Base-by-base conservation (phyloP, 495 filamentous ascomycete genomes). In the Hyaloscypha variabilis region DNA sequence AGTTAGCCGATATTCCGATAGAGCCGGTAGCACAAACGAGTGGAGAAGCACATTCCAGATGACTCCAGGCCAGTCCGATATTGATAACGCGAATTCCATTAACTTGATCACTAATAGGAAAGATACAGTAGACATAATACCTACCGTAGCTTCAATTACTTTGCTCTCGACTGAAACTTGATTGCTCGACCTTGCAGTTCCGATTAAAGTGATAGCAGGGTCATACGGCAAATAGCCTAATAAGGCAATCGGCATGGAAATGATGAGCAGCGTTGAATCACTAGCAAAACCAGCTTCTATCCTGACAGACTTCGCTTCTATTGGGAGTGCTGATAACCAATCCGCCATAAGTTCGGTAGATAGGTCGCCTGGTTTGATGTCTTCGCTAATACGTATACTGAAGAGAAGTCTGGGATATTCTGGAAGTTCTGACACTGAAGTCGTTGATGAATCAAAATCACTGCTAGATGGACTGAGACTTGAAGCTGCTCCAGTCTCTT, bases 341-440 rank as follows among this genome's bases (percentile, higher is more conserved):
- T 56, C 53, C 28, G 53, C 53, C 11, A 56, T 25, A 2, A 56
- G 19, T 3, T 56, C 21, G 6, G 53, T 56, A 56, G 21, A 56
- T 29, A 56, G 28, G 8, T 56, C 4, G 8, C 25, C 28, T 3
- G 53, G 53, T 17, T 56, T 56, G 14, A 56, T 25, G 28, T 56
- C 25, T 29, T 25, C 53, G 28, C 26, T 29, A 6, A 56, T 56
- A 6, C 53, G 53, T 6, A 56, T 56, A 25, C 53, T 56, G 53
- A 56, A 25, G 25, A 56, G 53, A 3, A 56, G 26, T 56, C 53
- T 56, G 11, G 53, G 53, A 17, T 56, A 56, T 29, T 56, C 53
- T 21, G 53, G 53, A 17, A 56, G 13, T 17, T 56, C 8, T 5
- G 30, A 34, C 3, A 17, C 6, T 5, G 53, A 56, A 17, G 53